These are phyloP conservation scores for Pharus latifolius DNA, from an alignment of 176 grass and related monocot genomes.

Conservation along the genomic window DNA sequence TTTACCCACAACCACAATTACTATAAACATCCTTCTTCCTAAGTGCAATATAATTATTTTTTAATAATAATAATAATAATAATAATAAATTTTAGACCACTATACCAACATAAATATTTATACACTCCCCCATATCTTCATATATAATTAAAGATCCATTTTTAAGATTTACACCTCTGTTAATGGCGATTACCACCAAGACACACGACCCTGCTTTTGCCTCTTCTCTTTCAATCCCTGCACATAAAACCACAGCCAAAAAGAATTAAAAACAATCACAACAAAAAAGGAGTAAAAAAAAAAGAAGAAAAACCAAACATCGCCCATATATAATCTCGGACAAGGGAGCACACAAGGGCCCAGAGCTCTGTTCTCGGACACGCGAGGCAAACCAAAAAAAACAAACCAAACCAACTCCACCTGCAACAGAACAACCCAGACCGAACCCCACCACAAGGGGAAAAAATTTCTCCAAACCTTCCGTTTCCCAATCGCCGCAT, in stretches of 20 bases:
- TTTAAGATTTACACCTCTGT: background rate
- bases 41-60: background rate
- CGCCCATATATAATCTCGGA: constrained; percentile 5
- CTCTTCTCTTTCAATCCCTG: background rate
- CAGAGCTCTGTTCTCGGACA: background rate
- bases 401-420: background rate
- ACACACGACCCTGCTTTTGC: background rate
- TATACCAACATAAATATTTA: background rate
- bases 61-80: background rate
- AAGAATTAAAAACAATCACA: background rate
- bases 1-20: background rate
- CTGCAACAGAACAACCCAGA: background rate
- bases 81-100: background rate
- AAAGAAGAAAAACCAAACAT: background rate
- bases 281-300: background rate
- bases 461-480: constrained; percentile 7
- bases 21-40: too few species aligned
- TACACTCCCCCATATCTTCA: background rate
- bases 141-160: background rate
- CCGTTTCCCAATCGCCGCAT: background rate
- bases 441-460: too few species aligned
- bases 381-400: background rate
- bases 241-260: background rate
- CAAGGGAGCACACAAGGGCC: background rate
- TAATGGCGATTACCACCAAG: too few species aligned